Conservation (phyloP, 2,329 filamentous ascomycete species). For the Aspergillus uvarum region DNA sequence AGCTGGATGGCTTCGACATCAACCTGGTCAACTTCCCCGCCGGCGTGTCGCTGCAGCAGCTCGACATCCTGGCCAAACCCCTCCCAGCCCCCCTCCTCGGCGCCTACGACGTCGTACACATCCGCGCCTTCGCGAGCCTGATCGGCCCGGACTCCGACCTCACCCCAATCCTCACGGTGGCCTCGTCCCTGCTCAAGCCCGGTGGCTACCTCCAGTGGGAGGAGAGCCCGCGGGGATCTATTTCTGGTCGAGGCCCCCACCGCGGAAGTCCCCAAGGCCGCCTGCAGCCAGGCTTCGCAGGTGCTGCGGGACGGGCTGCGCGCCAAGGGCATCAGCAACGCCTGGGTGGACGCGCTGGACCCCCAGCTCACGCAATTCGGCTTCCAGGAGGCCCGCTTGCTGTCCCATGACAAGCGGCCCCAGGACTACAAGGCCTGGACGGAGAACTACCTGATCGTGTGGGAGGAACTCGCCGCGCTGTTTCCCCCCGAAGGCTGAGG, state of each 20-base stretch:
- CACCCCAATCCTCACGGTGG: not conserved
- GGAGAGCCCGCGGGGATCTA: not conserved
- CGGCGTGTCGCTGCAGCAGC: not conserved
- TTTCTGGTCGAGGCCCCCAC: not conserved
- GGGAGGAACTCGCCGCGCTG: not conserved
- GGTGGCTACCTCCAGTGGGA: not conserved
- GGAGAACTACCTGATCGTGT: not conserved
- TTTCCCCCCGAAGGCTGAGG: not conserved
- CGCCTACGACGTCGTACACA: too few species aligned
- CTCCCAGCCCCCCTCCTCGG: too few species aligned
- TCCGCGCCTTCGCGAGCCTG: too few species aligned
- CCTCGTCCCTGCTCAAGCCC: not conserved
- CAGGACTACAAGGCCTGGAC: slow-evolving; percentile 1
- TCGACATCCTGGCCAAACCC: not conserved
- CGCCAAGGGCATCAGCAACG: not conserved
- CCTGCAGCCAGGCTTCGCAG: too few species aligned
- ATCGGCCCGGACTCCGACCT: not conserved
- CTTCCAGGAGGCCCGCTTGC: not conserved
- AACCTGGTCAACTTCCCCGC: not conserved
- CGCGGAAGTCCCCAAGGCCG: not conserved
- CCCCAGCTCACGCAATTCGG: not conserved
- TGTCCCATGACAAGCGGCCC: not conserved
- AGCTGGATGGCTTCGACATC: not conserved
- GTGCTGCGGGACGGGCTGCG: too few species aligned
- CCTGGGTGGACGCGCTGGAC: not conserved